Evolutionary conservation across 306 rosid species (phyloP).

Genomic region (Medicago arabica): DNA sequence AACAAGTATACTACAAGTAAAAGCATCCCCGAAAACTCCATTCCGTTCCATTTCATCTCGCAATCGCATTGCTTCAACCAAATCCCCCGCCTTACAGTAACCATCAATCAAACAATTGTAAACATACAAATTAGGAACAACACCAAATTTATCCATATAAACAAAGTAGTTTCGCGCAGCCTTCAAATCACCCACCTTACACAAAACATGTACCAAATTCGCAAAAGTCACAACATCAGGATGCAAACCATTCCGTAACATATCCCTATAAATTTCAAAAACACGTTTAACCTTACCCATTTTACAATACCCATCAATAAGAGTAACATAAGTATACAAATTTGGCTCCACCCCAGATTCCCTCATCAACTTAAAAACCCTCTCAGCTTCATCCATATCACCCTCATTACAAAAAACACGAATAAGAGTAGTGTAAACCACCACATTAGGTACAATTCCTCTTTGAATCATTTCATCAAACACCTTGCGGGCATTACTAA

Average conservation of each 20-base stretch:
- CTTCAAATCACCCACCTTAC: constrained; percentile 55
- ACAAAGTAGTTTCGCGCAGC: constrained; percentile 54
- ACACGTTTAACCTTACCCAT: constrained; percentile 45
- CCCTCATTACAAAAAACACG: constrained; percentile 53
- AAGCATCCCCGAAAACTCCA: constrained; percentile 52
- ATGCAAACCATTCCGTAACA: constrained; percentile 44
- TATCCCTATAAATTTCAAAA: too few species aligned
- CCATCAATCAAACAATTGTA: constrained; percentile 72
- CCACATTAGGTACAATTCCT: constrained; percentile 49
- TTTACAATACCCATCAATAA: constrained; percentile 78
- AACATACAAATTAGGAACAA: constrained; percentile 56
- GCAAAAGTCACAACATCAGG: constrained; percentile 67
- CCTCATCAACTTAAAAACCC: constrained; percentile 52
- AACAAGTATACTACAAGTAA: constrained; percentile 68
- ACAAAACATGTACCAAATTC: constrained; percentile 59
- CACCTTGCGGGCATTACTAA: too few species aligned
- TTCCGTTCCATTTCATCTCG: constrained; percentile 57
- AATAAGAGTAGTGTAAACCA: constrained; percentile 60
- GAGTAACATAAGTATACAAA: constrained; percentile 64
- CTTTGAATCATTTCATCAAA: too few species aligned
- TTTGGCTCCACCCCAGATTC: constrained; percentile 57
- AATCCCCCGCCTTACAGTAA: constrained; percentile 53
- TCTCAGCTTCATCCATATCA: constrained; percentile 61
- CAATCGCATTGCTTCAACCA: constrained; percentile 58
- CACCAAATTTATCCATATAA: constrained; percentile 62